Conservation (phyloP, 2,329 filamentous ascomycete genomes). For the Aspergillus quadrilineatus region DNA sequence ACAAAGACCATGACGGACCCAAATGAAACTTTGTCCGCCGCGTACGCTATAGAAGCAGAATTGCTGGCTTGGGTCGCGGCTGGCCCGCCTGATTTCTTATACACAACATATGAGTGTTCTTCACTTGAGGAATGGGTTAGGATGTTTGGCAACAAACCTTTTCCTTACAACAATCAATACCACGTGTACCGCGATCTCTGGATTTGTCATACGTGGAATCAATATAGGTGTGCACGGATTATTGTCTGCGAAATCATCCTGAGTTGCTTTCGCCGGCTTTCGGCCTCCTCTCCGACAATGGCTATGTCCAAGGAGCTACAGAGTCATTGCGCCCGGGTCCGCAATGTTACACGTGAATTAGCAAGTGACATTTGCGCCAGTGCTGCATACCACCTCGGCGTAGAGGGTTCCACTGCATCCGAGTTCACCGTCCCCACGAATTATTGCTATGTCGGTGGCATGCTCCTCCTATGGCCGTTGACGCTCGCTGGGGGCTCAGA, state of each 20-base stretch:
- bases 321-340: conserved; percentile 31
- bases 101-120: conserved; percentile 26
- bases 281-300: conserved; percentile 20
- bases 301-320: conserved; percentile 31
- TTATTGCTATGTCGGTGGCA: conserved; percentile 33
- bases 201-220: conserved; percentile 57
- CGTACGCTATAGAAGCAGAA: conserved; percentile 35
- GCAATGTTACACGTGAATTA: conserved; percentile 28
- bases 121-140: conserved; percentile 38
- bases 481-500: conserved; percentile 38
- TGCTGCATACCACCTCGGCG: conserved; percentile 37
- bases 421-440: conserved; percentile 20
- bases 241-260: conserved; percentile 53
- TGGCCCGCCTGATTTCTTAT: conserved; percentile 29
- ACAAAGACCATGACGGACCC: conserved; percentile 24
- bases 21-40: conserved; percentile 31
- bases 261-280: conserved; percentile 28
- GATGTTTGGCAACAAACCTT: conserved; percentile 25
- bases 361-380: conserved; percentile 39
- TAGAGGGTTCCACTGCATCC: conserved; percentile 12
- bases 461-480: conserved; percentile 40
- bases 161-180: conserved; percentile 51
- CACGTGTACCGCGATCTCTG: conserved; percentile 58
- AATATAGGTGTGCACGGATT: conserved; percentile 60
- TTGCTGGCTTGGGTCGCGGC: conserved; percentile 33